Evolutionary conservation across 306 rosid species (phyloP).

Genomic region (Senna tora): DNA sequence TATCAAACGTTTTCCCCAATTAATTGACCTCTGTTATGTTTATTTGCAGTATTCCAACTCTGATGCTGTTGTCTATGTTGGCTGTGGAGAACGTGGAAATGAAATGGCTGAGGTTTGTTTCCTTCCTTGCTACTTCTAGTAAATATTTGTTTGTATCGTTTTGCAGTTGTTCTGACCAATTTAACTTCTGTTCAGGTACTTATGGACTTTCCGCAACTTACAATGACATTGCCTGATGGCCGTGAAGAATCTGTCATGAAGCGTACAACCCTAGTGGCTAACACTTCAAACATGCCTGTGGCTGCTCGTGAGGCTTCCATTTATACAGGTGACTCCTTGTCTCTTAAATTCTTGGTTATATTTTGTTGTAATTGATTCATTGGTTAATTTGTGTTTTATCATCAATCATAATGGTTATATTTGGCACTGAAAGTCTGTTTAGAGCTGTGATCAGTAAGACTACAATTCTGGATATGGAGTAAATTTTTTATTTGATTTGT

Average conservation of each 20-base stretch:
- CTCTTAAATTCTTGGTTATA: background rate
- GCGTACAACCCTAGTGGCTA: conserved; percentile 98
- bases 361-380: conserved; percentile 4
- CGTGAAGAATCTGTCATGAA: conserved; percentile 99
- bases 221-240: conserved; percentile 99
- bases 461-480: conserved; percentile 19
- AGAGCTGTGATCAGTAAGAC: conserved; percentile 23
- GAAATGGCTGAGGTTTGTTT: conserved; percentile 93
- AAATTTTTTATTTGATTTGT: conserved; percentile 18
- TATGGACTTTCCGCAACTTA: conserved; percentile 99
- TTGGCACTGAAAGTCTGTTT: conserved; percentile 26
- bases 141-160: background rate
- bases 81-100: conserved; percentile 99
- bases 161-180: conserved; percentile 32
- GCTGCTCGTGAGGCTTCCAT: conserved; percentile 99
- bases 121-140: conserved; percentile 9
- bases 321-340: conserved; percentile 74
- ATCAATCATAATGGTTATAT: conserved; percentile 7
- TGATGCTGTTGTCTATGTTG: conserved; percentile 92
- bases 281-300: conserved; percentile 99
- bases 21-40: conserved; percentile 22
- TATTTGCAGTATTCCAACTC: conserved; percentile 91
- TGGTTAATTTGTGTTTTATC: conserved; percentile 12
- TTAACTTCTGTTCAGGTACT: conserved; percentile 65
- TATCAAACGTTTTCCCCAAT: conserved; percentile 5